Percentiles rank a stretch among this genome's conserved stretches.
These are phyloP conservation scores for Scleroderma bovista DNA, from an alignment of 768 basidiomycete species.

Conservation along the genomic window DNA sequence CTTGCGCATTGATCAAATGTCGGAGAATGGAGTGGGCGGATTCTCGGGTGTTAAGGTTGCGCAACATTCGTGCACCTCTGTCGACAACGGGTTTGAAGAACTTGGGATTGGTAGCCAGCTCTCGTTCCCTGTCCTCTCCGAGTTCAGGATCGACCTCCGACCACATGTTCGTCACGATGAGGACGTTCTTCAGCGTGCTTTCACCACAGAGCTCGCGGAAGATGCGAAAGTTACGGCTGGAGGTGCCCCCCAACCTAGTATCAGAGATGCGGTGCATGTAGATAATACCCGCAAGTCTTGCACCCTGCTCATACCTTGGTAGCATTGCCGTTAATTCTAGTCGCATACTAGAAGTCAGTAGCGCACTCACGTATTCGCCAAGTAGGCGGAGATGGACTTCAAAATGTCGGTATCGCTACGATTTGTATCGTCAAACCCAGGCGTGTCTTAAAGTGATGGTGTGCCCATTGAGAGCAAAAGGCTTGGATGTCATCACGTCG, in stretches of 20 bases:
- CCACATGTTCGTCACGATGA: constrained; percentile 55
- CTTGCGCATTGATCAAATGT: constrained; percentile 36
- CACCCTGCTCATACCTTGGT: constrained; percentile 28
- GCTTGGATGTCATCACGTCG: constrained; percentile 36
- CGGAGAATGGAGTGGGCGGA: constrained; percentile 41
- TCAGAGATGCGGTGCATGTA: constrained; percentile 54
- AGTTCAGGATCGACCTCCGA: constrained; percentile 32
- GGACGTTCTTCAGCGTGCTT: constrained; percentile 42
- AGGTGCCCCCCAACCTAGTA: constrained; percentile 44
- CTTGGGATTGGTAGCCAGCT: constrained; percentile 34
- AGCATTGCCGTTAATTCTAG: constrained; percentile 4
- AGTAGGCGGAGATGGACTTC: constrained; percentile 40
- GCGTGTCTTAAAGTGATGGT: constrained; percentile 50
- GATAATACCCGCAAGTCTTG: constrained; percentile 46
- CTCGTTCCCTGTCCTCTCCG: constrained; percentile 40
- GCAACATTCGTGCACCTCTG: constrained; percentile 40
- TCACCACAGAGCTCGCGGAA: constrained; percentile 52
- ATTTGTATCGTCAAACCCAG: constrained; percentile 53
- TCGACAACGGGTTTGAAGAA: constrained; percentile 51
- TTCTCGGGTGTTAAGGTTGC: constrained; percentile 35
- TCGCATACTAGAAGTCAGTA: background rate
- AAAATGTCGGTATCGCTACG: constrained; percentile 47
- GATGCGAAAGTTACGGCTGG: constrained; percentile 45
- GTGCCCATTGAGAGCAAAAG: constrained; percentile 42
- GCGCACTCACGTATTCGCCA: constrained; percentile 26